These are phyloP conservation scores for Pestalotiopsis sp. DNA, from an alignment of 2,329 filamentous ascomycete genomes.

Conservation along the genomic window DNA sequence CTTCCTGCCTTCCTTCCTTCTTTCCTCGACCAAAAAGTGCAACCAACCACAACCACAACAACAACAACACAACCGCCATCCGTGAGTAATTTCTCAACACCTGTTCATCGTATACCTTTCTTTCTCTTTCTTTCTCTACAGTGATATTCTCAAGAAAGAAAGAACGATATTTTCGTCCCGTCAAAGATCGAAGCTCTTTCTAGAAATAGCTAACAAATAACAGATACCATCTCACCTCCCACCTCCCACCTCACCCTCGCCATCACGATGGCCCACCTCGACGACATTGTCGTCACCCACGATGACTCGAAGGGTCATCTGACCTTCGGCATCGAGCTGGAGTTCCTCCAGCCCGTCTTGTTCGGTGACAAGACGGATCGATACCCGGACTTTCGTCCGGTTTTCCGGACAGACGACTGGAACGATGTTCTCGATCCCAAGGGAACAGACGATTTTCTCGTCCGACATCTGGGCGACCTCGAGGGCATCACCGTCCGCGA, in stretches of 20 bases:
- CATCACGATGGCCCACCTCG: constrained; percentile 5
- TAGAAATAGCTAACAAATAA: background rate
- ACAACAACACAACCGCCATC: too few relatives aligned
- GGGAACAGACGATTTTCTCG: background rate
- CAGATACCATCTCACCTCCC: background rate
- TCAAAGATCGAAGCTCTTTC: too few relatives aligned
- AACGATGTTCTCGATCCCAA: constrained; percentile 20
- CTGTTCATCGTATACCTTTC: constrained; percentile 52
- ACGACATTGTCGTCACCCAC: constrained; percentile 20
- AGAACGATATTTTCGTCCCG: too few relatives aligned
- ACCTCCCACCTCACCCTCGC: background rate
- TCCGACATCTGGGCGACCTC: constrained; percentile 11
- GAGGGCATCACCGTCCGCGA: constrained; percentile 16
- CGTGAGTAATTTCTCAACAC: constrained; percentile 18
- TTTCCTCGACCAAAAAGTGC: too few relatives aligned
- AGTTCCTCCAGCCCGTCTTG: constrained; percentile 25
- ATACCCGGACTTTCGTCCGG: background rate
- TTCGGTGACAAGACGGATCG: background rate
- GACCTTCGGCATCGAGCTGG: constrained; percentile 30
- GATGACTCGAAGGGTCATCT: constrained; percentile 21
- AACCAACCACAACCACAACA: too few relatives aligned
- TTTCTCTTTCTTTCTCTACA: constrained; percentile 34
- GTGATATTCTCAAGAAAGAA: too few relatives aligned
- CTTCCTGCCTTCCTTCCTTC: too few relatives aligned
- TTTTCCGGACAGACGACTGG: background rate